Conservation (phyloP, 2,329 filamentous ascomycete species). For the Xylaria digitata region DNA sequence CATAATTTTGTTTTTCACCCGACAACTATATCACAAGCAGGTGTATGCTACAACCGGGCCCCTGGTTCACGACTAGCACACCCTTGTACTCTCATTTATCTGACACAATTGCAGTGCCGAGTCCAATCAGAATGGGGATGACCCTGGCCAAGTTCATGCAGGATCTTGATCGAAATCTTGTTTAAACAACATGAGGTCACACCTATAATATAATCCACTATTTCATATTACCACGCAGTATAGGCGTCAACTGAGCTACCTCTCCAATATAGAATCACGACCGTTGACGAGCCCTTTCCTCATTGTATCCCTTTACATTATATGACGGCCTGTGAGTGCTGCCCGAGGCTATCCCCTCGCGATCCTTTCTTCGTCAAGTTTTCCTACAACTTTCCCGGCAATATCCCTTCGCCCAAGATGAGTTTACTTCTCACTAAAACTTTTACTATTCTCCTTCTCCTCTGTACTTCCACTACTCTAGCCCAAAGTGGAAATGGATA, state of each 20-base stretch:
- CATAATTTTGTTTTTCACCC: neutral
- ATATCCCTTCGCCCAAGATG: conserved; percentile 39
- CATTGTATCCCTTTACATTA: neutral
- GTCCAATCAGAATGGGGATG: neutral
- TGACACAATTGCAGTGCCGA: neutral
- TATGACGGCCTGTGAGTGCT: too few species aligned
- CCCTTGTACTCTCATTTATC: neutral
- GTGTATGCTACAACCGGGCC: neutral
- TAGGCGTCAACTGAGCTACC: too few species aligned
- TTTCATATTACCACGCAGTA: conserved; percentile 21
- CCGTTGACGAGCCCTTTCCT: neutral
- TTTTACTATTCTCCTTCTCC: conserved; percentile 49
- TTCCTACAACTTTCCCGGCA: conserved; percentile 22
- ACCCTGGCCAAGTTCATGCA: neutral
- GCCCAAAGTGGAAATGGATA: conserved; percentile 58
- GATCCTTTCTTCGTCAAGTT: neutral
- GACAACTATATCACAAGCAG: neutral
- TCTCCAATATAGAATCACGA: too few species aligned
- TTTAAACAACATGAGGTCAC: neutral
- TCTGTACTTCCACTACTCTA: conserved; percentile 38
- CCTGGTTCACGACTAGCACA: neutral
- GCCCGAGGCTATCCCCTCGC: too few species aligned
- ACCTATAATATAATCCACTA: conserved; percentile 4
- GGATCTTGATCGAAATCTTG: conserved; percentile 5
- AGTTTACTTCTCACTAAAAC: conserved; percentile 39